phyloP scores from a whole-genome alignment of 305 asterid species.

The Fraxinus xanthoxyloides region DNA sequence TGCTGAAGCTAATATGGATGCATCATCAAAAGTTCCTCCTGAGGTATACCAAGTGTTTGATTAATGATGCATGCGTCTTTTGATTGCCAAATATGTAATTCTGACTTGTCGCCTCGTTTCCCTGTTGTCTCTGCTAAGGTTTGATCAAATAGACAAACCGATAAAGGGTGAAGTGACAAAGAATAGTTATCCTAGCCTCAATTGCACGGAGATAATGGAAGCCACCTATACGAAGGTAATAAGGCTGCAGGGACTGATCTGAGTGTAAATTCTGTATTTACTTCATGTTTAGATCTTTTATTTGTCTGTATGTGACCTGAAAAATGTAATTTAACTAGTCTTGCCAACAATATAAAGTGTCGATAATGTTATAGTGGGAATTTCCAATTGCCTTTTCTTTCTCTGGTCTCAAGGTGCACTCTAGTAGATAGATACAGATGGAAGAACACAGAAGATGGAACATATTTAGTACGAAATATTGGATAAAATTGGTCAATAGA shows the following conservation, averaged over 20 bases:
- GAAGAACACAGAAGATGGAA: neutral
- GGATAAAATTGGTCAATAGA: neutral
- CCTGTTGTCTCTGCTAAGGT: conserved; percentile 27
- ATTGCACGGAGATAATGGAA: neutral
- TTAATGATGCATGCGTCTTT: neutral
- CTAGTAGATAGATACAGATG: neutral
- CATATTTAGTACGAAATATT: neutral
- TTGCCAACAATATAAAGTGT: neutral
- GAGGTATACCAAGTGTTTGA: conserved; percentile 39
- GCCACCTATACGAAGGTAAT: neutral
- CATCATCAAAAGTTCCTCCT: conserved; percentile 38
- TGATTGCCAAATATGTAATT: neutral
- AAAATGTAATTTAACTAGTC: neutral
- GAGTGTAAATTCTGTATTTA: neutral
- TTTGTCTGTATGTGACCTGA: neutral
- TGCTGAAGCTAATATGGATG: conserved; percentile 39
- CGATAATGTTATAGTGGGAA: neutral
- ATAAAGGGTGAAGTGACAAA: conserved; percentile 3
- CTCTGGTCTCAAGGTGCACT: neutral
- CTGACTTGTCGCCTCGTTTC: conserved; percentile 17
- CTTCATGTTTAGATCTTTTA: neutral
- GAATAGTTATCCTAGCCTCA: neutral
- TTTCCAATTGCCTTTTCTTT: neutral
- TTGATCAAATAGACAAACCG: conserved; percentile 20
- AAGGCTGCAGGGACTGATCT: neutral